Conservation (phyloP, 805 yeast genomes). For the Saturnispora diversa region DNA sequence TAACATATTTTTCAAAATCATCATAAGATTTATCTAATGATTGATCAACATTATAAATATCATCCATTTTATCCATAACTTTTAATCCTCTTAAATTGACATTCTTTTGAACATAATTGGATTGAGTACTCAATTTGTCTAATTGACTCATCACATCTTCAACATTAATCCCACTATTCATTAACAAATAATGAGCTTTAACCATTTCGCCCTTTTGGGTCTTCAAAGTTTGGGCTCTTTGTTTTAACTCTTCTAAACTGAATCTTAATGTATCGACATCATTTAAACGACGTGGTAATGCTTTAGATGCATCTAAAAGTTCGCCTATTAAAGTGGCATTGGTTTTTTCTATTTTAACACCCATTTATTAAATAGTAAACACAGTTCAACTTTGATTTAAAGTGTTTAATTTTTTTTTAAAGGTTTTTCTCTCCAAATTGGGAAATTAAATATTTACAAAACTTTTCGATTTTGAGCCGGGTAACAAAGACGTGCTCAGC, state of each 20-base stretch:
- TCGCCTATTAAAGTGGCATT: slow-evolving; percentile 44
- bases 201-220: slow-evolving; percentile 42
- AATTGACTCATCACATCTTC: slow-evolving; percentile 69
- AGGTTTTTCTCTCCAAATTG: too few species aligned
- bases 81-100: background rate
- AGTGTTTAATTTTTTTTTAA: background rate
- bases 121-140: slow-evolving; percentile 18
- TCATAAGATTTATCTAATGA: slow-evolving; percentile 62
- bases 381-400: too few species aligned
- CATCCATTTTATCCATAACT: background rate
- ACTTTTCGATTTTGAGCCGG: slow-evolving; percentile 12
- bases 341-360: slow-evolving; percentile 5
- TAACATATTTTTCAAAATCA: slow-evolving; percentile 76
- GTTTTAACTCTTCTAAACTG: slow-evolving; percentile 69
- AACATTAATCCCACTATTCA: slow-evolving; percentile 81
- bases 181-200: slow-evolving; percentile 79
- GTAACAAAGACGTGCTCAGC: slow-evolving; percentile 8
- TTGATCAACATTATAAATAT: slow-evolving; percentile 29
- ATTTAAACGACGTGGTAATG: slow-evolving; percentile 56
- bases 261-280: slow-evolving; percentile 76
- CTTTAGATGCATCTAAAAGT: slow-evolving; percentile 66
- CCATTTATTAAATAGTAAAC: background rate
- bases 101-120: background rate
- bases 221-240: slow-evolving; percentile 53
- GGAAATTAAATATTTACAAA: background rate